Evolutionary conservation across 495 filamentous ascomycete genomes (phyloP), one percentile per base, ranked within the genome.

Genomic region (Penicillium chermesinum): DNA sequence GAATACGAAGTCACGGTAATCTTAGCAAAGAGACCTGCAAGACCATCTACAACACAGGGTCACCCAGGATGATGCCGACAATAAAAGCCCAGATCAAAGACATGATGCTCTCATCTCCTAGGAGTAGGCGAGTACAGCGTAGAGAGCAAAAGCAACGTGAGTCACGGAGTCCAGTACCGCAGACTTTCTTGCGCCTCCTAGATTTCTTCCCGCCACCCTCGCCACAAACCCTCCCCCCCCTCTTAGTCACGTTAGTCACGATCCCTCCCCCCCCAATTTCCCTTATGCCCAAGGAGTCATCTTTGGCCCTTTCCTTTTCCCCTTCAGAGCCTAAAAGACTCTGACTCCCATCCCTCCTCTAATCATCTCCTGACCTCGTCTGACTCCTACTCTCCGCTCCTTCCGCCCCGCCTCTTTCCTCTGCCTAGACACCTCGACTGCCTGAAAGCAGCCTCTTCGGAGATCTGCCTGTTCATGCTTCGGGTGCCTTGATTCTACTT

Each of bases 121-220:
- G n/a, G n/a, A n/a, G n/a, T n/a, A n/a, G n/a, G n/a, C n/a, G n/a
- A n/a, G n/a, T n/a, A n/a, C n/a, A n/a, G n/a, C n/a, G n/a, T n/a
- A n/a, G 32, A 39, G 20, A 45, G 2, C 6, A 35, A 37, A 32
- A 45, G 6, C 6, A n/a, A 17, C 12, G 37, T 41, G 36, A 40
- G 17, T 42, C 17, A 42, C 35, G 12, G 7, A 13, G 7, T 33
- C 30, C 13, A 33, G n/a, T n/a, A n/a, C n/a, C n/a, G n/a, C n/a
- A n/a, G n/a, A 33, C 13, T n/a, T 40, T n/a, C 6, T 41, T 49
- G 54, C 46, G 50, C 45, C 50, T 45, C 52, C 42, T 30, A 46
- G 38, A 37, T 42, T 48, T 44, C 44, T 39, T 46, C 52, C 63
- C 58, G 54, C 62, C 61, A 63, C 61, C 57, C 50, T 61, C 50